phyloP scores from a whole-genome alignment of 495 filamentous ascomycete species.

The Sordaria brevicollis region DNA sequence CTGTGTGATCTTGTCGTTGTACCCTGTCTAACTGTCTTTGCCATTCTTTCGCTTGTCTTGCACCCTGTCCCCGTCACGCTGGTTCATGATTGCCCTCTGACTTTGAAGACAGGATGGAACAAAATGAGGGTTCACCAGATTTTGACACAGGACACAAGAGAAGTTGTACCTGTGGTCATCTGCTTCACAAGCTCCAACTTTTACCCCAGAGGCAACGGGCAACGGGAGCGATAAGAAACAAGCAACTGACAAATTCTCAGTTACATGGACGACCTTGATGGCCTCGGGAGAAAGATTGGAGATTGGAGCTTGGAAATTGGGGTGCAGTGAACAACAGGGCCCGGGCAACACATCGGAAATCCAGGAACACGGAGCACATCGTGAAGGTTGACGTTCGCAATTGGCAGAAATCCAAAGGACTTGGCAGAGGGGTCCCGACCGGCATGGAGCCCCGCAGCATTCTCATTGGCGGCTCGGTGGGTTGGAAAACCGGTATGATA shows the following conservation, averaged over 20 bases:
- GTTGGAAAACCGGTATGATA: slow-evolving; percentile 15
- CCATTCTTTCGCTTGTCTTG: not conserved
- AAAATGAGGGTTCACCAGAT: not conserved
- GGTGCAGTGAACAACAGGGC: not conserved
- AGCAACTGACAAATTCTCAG: not conserved
- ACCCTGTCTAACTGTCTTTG: no score
- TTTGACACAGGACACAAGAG: not conserved
- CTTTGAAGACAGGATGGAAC: not conserved
- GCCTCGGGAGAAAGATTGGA: not conserved
- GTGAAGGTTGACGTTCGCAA: not conserved
- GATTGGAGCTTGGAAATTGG: not conserved
- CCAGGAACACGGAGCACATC: not conserved
- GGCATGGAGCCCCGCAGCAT: not conserved
- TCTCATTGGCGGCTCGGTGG: slow-evolving; percentile 9
- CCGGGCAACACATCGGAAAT: no score
- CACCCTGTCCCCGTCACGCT: no score
- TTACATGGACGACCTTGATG: not conserved
- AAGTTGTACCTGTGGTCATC: not conserved
- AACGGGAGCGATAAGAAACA: not conserved
- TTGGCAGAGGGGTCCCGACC: not conserved
- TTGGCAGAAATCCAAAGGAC: not conserved
- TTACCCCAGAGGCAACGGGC: not conserved
- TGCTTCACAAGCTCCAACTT: not conserved
- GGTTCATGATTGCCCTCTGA: not conserved
- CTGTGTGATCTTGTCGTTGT: not conserved